Conservation (phyloP, 1,284 basidiomycete genomes). For the Moniliophthora roreri region DNA sequence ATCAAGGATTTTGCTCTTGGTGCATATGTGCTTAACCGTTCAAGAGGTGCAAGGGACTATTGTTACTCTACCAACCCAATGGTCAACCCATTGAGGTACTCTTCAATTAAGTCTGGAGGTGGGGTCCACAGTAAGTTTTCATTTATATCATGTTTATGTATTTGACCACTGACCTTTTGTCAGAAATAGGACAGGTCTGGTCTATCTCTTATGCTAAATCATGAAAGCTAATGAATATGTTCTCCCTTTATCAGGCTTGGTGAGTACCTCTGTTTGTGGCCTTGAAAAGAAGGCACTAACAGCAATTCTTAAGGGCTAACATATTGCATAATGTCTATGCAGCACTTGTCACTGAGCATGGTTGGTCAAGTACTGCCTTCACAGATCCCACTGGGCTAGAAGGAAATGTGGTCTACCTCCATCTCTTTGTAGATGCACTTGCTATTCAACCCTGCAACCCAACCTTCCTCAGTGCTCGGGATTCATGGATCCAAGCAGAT, state of each 20-base stretch:
- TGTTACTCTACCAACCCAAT: slow-evolving; percentile 42
- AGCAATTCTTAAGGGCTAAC: slow-evolving; percentile 55
- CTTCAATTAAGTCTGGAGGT: slow-evolving; percentile 31
- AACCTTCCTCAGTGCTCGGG: slow-evolving; percentile 37
- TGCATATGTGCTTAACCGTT: slow-evolving; percentile 22
- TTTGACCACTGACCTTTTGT: background rate
- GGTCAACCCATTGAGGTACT: slow-evolving; percentile 40
- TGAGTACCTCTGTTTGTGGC: background rate
- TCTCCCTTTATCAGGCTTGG: background rate
- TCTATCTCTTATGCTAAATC: too few relatives aligned
- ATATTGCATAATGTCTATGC: slow-evolving; percentile 33
- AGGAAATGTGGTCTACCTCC: slow-evolving; percentile 31
- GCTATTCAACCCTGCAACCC: slow-evolving; percentile 52
- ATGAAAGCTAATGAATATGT: too few relatives aligned
- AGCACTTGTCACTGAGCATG: background rate
- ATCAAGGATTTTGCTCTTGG: slow-evolving; percentile 5
- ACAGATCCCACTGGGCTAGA: slow-evolving; percentile 23
- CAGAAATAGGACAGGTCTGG: background rate
- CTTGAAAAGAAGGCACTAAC: background rate
- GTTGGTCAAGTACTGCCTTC: background rate
- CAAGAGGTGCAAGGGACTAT: slow-evolving; percentile 34
- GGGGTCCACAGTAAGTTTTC: slow-evolving; percentile 38
- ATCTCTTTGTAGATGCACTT: slow-evolving; percentile 49
- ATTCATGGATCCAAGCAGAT: slow-evolving; percentile 58
- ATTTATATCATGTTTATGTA: background rate